Evolutionary conservation across 257 asterid species (phyloP), one percentile per base, ranked within the genome.

Genomic region (Anisodus acutangulus): DNA sequence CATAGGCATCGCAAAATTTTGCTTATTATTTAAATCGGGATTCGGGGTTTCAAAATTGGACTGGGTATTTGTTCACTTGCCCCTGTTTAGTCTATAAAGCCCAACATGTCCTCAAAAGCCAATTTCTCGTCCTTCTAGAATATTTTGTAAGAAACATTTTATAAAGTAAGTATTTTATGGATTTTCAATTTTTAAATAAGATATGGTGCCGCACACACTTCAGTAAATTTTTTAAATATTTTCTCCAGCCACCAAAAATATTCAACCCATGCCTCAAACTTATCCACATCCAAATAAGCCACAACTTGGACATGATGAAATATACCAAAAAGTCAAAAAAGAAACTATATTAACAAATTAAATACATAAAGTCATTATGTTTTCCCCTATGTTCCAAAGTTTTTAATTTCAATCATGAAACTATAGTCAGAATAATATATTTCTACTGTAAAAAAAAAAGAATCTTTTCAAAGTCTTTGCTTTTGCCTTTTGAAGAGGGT

Each of bases 261-360:
- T 76, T 26, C 81, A 49, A 22, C 6, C 26, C 8, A 59, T 2
- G 31, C 1, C 81, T 76, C 81, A 53, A 76, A 3, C 64, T 76
- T 26, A 76, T 76, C 81, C 81, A 76, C 5, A 76, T 26, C 26
- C 81, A 76, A 51, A 74, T 74, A 74, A 49, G 43, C 80, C 62
- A 49, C 66, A 9, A 59, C 66, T n/a, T 22, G 2, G 69, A 13
- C 39, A 22, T 16, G 22, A 62, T 13, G 69, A 62, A 62, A 76
- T 51, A 3, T 7, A 26, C 26, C 64, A 53, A 53, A 76, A 76
- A 53, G 81, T 76, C 64, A 76, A 76, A 76, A 26, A 83, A 58
- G 64, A 57, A 86, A 76, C 78, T 45, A 17, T 12, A 76, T 13
- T 62, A 57, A 74, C 26, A 71, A 41, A 43, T 71, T 41, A 0